These are phyloP conservation scores for Globisporangium echinulatum DNA, from an alignment of 352 stramenopile genomes.

Conservation along the genomic window DNA sequence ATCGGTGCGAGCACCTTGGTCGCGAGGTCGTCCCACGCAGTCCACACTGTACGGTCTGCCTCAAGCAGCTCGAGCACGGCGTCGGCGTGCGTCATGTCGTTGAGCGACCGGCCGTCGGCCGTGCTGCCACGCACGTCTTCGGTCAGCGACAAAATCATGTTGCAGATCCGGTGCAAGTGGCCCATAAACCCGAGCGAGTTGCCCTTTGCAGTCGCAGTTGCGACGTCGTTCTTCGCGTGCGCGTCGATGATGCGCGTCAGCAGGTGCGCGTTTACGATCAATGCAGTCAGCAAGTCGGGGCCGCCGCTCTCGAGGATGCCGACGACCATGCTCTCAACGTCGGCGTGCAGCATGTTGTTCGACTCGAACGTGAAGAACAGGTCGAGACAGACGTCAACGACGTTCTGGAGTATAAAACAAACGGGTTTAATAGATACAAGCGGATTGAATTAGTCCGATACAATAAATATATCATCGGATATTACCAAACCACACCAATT, in stretches of 20 bases:
- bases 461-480: not conserved
- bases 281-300: conserved; percentile 56
- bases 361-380: conserved; percentile 87
- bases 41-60: conserved; percentile 65
- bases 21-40: conserved; percentile 75
- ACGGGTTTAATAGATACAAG: too few species aligned
- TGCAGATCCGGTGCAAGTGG: conserved; percentile 80
- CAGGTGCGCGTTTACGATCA: conserved; percentile 72
- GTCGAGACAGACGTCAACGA: conserved; percentile 68
- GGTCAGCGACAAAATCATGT: conserved; percentile 78
- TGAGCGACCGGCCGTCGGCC: conserved; percentile 53
- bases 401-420: conserved; percentile 21
- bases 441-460: not conserved
- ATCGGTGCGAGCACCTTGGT: conserved; percentile 58
- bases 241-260: conserved; percentile 69
- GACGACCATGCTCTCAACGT: conserved; percentile 83
- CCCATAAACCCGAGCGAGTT: conserved; percentile 79
- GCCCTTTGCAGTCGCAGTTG: conserved; percentile 41
- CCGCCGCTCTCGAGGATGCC: conserved; percentile 78
- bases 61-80: conserved; percentile 76
- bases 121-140: conserved; percentile 67
- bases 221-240: conserved; percentile 73
- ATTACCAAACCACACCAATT: not conserved
- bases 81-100: conserved; percentile 84
- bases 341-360: conserved; percentile 84